These are phyloP conservation scores for Hygrocybe coccinea DNA, from an alignment of 768 basidiomycete genomes.

Conservation along the genomic window DNA sequence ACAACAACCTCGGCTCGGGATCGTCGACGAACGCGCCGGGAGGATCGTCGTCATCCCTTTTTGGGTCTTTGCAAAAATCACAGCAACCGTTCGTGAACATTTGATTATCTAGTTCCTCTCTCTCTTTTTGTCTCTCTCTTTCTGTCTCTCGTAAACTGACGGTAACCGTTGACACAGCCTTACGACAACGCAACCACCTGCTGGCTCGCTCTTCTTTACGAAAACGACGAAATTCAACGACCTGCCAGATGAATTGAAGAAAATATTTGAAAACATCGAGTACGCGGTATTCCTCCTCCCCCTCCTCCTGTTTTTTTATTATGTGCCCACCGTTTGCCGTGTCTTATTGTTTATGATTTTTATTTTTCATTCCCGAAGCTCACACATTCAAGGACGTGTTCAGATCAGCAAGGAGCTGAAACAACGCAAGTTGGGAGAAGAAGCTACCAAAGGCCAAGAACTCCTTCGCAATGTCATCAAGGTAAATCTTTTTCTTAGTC, in stretches of 20 bases:
- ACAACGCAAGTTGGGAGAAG: conserved; percentile 69
- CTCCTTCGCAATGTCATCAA: conserved; percentile 63
- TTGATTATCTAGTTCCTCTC: neutral
- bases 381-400: conserved; percentile 69
- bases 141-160: conserved; percentile 4
- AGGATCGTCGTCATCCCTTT: conserved; percentile 20
- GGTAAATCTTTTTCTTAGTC: conserved; percentile 31
- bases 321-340: no score
- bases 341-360: no score
- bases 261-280: conserved; percentile 66
- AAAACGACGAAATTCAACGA: conserved; percentile 79
- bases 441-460: conserved; percentile 68
- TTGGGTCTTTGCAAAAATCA: conserved; percentile 32
- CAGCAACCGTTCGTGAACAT: conserved; percentile 17
- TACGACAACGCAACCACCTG: conserved; percentile 15
- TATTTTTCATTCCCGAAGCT: conserved; percentile 32
- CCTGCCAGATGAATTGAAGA: conserved; percentile 64
- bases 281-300: conserved; percentile 28
- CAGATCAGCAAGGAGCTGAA: conserved; percentile 79
- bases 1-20: conserved; percentile 21
- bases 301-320: no score
- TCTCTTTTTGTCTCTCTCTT: conserved; percentile 9
- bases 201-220: conserved; percentile 39
- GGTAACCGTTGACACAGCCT: neutral
- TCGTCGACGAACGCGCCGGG: conserved; percentile 13